Percentiles rank a stretch among this genome's conserved stretches.
These are phyloP conservation scores for Galerina marginata DNA, from an alignment of 768 basidiomycete genomes.

Conservation along the genomic window DNA sequence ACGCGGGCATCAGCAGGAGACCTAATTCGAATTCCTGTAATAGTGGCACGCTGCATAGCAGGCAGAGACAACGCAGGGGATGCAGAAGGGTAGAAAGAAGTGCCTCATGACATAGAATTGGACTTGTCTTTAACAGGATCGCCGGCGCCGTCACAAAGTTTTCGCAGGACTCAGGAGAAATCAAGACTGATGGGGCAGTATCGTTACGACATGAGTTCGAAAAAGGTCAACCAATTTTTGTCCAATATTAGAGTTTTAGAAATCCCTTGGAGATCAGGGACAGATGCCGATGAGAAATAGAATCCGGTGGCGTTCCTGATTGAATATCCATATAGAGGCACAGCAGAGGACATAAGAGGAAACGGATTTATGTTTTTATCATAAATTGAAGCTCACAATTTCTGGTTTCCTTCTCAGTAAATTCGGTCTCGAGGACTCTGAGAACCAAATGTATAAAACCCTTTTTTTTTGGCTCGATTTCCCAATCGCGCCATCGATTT, in stretches of 20 bases:
- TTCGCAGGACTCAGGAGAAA: constrained; percentile 39
- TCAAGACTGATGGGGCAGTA: constrained; percentile 46
- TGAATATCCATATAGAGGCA: not conserved
- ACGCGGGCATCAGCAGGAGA: constrained; percentile 58
- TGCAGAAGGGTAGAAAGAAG: constrained; percentile 22
- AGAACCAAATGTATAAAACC: too few relatives aligned
- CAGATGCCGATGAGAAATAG: constrained; percentile 37
- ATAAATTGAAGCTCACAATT: not conserved
- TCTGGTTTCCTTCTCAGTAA: not conserved
- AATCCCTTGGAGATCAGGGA: constrained; percentile 45
- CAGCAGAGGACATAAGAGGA: not conserved
- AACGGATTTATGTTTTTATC: constrained; percentile 1
- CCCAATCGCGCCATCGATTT: too few relatives aligned
- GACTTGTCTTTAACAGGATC: constrained; percentile 39
- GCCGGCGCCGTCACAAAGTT: constrained; percentile 30
- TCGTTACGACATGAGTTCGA: constrained; percentile 44
- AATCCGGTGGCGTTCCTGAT: constrained; percentile 19
- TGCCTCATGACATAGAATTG: constrained; percentile 29
- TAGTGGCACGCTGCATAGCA: constrained; percentile 56
- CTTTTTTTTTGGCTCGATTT: too few relatives aligned
- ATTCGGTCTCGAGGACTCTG: too few relatives aligned
- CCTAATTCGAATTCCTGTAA: constrained; percentile 54
- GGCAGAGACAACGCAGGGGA: constrained; percentile 19
- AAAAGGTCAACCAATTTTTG: constrained; percentile 37
- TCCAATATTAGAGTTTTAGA: constrained; percentile 57